Percentiles rank a stretch among this genome's conserved stretches.
phyloP scores from a whole-genome alignment of 2,329 filamentous ascomycete genomes.

The Sporothrix humicola region DNA sequence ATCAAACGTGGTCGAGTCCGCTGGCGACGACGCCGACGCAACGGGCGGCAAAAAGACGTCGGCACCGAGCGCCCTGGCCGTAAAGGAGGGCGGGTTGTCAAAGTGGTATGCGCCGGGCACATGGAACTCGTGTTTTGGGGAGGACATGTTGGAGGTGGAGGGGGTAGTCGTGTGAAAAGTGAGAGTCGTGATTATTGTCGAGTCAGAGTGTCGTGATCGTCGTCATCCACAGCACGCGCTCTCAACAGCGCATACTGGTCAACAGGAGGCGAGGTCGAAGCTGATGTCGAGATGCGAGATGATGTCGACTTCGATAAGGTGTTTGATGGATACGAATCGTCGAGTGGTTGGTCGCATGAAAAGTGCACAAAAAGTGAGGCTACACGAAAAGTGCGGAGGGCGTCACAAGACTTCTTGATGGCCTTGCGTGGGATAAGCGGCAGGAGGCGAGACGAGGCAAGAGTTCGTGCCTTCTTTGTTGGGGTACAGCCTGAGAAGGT shows the following conservation, averaged over 20 bases:
- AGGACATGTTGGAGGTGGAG: conserved; percentile 29
- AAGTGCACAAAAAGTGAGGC: conserved; percentile 11
- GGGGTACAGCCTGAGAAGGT: neutral
- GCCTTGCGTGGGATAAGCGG: neutral
- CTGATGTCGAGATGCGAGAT: neutral
- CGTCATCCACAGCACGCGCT: conserved; percentile 6
- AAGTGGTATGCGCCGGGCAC: conserved; percentile 45
- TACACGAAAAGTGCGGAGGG: neutral
- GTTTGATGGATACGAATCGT: neutral
- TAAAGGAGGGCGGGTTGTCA: conserved; percentile 36
- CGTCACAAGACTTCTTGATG: conserved; percentile 7
- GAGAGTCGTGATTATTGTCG: neutral
- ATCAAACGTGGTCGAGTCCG: conserved; percentile 40
- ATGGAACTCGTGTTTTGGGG: conserved; percentile 42
- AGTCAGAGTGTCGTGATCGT: neutral
- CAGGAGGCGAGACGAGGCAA: too few relatives aligned
- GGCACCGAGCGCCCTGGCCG: conserved; percentile 42
- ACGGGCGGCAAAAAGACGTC: conserved; percentile 46
- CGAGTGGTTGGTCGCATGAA: neutral
- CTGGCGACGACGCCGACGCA: conserved; percentile 36
- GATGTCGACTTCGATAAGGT: neutral
- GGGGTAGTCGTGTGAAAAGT: neutral
- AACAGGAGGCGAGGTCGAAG: neutral
- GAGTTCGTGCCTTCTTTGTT: conserved; percentile 21
- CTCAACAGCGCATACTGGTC: conserved; percentile 17